Base-by-base conservation (phyloP, 441 rosid species). In the Adansonia rubrostipa region DNA sequence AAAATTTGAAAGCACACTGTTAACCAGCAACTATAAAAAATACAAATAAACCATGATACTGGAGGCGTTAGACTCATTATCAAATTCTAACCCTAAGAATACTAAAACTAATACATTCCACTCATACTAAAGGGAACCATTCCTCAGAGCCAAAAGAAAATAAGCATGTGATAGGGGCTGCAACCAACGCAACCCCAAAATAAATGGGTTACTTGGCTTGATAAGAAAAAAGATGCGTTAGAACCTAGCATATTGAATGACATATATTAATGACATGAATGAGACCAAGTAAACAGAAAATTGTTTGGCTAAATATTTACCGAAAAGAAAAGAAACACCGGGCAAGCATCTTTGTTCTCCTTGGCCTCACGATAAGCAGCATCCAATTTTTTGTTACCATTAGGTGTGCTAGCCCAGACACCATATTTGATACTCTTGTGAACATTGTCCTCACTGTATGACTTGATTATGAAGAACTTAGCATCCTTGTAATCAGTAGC, bases 361-460 rank as follows among this genome's bases (percentile, higher is more conserved):
- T 82, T 87, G 64, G 90, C 90, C 73, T 88, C 93, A 74, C 68
- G 85, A 82, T 86, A 90, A 28, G 90, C 90, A 71, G 87, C 86
- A 73, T 90, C 92, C 17, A 90, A 84, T 73, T 87, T 90, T 84
- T 85, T 90, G 87, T 86, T 90, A 19, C 93, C 93, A 81, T 87
- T 90, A 71, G 90, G 86, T 11, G 93, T 90, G 80, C 93, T 90
- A 57, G 93, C 93, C 93, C 93, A 90, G 36, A 90, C 88, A 62
- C 83, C 80, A 71, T 90, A 90, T 73, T 90, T 90, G 71, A 90
- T 85, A 80, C 93, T 90, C 86, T 90, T 90, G 80, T 90, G 93
- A 71, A 90, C 90, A 84, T 90, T 85, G 84, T 90, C 93, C 77
- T 90, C 93, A 53, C 93, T 90, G 80, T 90, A 90, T 0, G 93